Evolutionary conservation across 139 green algal species (phyloP).

Genomic region (Chlorella sp.): DNA sequence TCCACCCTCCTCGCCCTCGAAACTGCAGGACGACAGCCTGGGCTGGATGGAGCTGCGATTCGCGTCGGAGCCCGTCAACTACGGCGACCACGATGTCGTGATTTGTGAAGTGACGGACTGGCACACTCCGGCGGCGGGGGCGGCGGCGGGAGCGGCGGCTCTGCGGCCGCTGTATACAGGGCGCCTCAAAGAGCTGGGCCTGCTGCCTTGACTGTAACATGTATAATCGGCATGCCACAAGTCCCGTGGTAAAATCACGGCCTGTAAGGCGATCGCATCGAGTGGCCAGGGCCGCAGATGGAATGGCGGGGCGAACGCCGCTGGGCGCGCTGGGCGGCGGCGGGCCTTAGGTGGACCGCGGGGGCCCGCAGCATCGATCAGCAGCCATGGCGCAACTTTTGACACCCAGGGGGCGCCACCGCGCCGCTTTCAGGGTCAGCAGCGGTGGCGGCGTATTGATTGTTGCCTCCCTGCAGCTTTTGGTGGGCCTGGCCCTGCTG

Average conservation of each 20-base stretch:
- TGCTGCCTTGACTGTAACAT: constrained; percentile 17
- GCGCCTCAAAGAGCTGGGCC: constrained; percentile 28
- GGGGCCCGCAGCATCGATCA: too few relatives aligned
- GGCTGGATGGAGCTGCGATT: constrained; percentile 59
- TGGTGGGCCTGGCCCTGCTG: neutral
- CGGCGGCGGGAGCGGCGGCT: neutral
- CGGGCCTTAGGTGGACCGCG: too few relatives aligned
- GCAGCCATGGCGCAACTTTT: neutral
- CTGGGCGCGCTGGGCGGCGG: too few relatives aligned
- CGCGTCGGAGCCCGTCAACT: constrained; percentile 30
- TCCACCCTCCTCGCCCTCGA: neutral
- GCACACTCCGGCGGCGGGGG: constrained; percentile 12
- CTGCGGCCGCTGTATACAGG: constrained; percentile 48
- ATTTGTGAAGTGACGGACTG: constrained; percentile 55
- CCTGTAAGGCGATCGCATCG: too few relatives aligned
- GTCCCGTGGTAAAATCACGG: too few relatives aligned
- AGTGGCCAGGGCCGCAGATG: too few relatives aligned
- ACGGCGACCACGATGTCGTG: constrained; percentile 66
- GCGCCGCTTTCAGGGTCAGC: neutral
- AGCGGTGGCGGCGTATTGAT: constrained; percentile 1
- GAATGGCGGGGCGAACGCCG: too few relatives aligned
- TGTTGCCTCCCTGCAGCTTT: neutral
- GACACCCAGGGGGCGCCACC: neutral
- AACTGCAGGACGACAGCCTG: neutral
- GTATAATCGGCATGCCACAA: too few relatives aligned